Base-by-base conservation (phyloP, 805 yeast species). In the Priceomyces melissophilus region DNA sequence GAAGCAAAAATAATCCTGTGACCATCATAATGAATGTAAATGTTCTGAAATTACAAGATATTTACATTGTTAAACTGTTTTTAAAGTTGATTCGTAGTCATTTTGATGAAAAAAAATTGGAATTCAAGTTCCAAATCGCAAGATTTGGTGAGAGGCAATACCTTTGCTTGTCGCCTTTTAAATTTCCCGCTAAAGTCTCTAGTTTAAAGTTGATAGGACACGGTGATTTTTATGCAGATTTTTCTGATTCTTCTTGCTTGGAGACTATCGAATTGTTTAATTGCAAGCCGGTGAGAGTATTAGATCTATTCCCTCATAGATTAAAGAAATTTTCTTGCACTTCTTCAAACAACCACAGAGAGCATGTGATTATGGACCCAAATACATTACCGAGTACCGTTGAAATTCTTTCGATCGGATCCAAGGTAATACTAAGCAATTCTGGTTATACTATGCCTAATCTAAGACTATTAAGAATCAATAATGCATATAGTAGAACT, bases 371-470 rank as follows among this genome's bases (percentile, higher is more conserved):
- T 10, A 36, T 36, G 10, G 33, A 36, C 12, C 39, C 39, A 7
- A 36, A 32, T 23, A 28, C 6, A 8, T 12, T 36, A 10, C 39
- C 39, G 3, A 14, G 4, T 6, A 36, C 32, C 6, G 12, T 36
- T 4, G 39, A 36, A 14, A 13, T 13, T 10, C 25, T 36, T 10
- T 23, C 28, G 4, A 26, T 36, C 3, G 39, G 39, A 29, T 10
- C 32, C 11, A 36, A 27, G 23, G 33, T 27, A 10, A 29, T 36
- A 8, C 14, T 29, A 5, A 12, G 25, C 32, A 36, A 27, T 27
- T 10, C 32, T 36, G 39, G 39, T 6, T 29, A 29, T 36, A n/a
- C 39, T 8, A 15, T 36, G 32, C 39, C 39, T 11, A 36, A 29
- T 10, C 32, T 36, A 7, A 36, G 29, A 15, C 15, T 20, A 10